Base-by-base conservation (phyloP, 1,284 basidiomycete genomes). In the Sporisorium exsertum region DNA sequence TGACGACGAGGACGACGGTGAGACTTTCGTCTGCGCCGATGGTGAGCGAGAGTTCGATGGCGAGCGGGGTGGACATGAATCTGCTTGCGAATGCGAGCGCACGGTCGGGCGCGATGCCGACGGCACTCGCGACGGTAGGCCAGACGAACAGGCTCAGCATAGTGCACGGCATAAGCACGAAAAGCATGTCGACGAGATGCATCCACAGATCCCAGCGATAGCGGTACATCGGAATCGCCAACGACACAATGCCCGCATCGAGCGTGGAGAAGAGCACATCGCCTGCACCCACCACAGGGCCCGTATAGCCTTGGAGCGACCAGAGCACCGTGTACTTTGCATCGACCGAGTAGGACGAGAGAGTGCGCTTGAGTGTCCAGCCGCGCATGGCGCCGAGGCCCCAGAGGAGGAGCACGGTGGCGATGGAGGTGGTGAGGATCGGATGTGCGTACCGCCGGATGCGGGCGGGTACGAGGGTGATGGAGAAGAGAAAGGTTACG, bases 171-270 rank as follows among this genome's bases (percentile, higher is more conserved):
- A 74, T 16, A 3, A 82, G 65, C 12, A 75, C 75, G 5, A 62
- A 26, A 13, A 82, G 32, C 66, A 82, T 80, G 13, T 72, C 65
- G 1, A 42, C 24, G 9, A 81, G 54, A 33, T 78, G 73, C 5
- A 62, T 47, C 56, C 61, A 58, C 10, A 82, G 57, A 52, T 82
- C 81, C 47, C 70, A 56, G 6, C 79, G 52, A 47, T 82, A 82
- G 2, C 81, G 65, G 27, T 82, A 82, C 78, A 81, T 79, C 5
- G 80, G 80, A 2, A 82, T 74, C 2, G 78, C 80, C 13, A 82
- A 61, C 8, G 77, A 67, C 0, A 82, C 80, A 35, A 82, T 80
- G 0, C 80, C 81, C 13, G 80, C 81, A 61, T 82, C 81, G 1
- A 82, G 68, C 3, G 77, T 77, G 2, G 70, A 75, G 42, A 78